phyloP scores from a whole-genome alignment of 495 filamentous ascomycete genomes.

The Terfezia claveryi region DNA sequence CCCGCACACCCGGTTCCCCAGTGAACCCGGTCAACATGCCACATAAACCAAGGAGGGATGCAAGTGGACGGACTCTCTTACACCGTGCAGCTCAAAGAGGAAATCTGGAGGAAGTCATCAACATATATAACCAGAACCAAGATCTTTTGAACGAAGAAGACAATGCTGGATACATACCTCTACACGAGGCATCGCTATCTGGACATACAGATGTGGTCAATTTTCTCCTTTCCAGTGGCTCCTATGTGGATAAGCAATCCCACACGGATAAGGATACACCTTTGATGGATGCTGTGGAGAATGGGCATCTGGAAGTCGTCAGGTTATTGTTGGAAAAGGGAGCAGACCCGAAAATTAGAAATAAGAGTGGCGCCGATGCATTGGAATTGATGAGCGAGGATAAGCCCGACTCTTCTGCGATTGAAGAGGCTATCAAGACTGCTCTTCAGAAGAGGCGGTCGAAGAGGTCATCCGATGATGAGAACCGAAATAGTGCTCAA shows the following conservation, averaged over 20 bases:
- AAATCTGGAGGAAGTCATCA: slow-evolving; percentile 9
- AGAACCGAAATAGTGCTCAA: slow-evolving; percentile 30
- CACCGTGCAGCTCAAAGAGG: slow-evolving; percentile 17
- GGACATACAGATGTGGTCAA: slow-evolving; percentile 65
- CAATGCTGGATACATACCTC: slow-evolving; percentile 78
- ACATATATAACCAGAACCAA: slow-evolving; percentile 41
- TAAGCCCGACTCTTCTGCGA: slow-evolving; percentile 25
- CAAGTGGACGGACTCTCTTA: slow-evolving; percentile 17
- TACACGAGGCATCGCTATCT: slow-evolving; percentile 74
- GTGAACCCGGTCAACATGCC: slow-evolving; percentile 10
- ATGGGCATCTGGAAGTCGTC: slow-evolving; percentile 78
- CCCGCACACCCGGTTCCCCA: slow-evolving; percentile 15
- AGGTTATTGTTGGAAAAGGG: slow-evolving; percentile 62
- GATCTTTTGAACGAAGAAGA: slow-evolving; percentile 76
- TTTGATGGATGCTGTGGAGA: slow-evolving; percentile 86
- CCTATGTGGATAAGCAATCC: slow-evolving; percentile 49
- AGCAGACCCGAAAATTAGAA: slow-evolving; percentile 70
- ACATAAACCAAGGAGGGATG: slow-evolving; percentile 18
- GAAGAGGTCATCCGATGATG: slow-evolving; percentile 24
- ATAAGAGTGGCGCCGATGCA: slow-evolving; percentile 68
- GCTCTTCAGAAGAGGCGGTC: slow-evolving; percentile 18
- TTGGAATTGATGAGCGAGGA: slow-evolving; percentile 42
- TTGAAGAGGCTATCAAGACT: slow-evolving; percentile 30
- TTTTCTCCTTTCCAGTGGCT: slow-evolving; percentile 56
- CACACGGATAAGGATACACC: slow-evolving; percentile 84